Evolutionary conservation across 495 filamentous ascomycete genomes (phyloP).

Genomic region (Penicillium macrosclerotiorum): DNA sequence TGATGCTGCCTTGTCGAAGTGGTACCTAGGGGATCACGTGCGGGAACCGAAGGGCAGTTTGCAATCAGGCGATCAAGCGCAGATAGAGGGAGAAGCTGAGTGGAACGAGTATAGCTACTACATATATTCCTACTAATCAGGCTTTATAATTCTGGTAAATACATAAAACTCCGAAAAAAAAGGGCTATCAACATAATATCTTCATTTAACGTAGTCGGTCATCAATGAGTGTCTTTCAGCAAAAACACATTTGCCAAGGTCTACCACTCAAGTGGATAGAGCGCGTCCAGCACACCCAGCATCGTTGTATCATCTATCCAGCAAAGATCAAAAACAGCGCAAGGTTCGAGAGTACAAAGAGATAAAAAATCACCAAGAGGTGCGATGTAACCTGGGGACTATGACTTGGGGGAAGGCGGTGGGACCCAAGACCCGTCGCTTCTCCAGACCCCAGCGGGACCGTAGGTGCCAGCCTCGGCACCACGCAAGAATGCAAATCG

Average conservation of each 20-base stretch:
- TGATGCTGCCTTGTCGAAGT: neutral
- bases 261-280: constrained; percentile 7
- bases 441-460: constrained; percentile 76
- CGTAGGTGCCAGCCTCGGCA: constrained; percentile 68
- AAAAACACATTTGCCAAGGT: neutral
- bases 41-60: neutral
- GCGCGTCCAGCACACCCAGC: constrained; percentile 21
- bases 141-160: neutral
- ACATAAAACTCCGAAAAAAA: neutral
- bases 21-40: constrained; percentile 2
- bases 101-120: no score
- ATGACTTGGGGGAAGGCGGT: constrained; percentile 29
- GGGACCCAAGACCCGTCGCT: constrained; percentile 65
- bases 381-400: no score
- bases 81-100: no score
- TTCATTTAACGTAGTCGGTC: constrained; percentile 15
- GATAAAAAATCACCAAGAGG: constrained; percentile 1
- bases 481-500: constrained; percentile 79
- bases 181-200: constrained; percentile 1
- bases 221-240: constrained; percentile 6
- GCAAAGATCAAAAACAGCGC: neutral
- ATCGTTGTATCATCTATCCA: constrained; percentile 18
- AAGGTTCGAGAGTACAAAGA: neutral
- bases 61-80: constrained; percentile 2
- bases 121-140: no score